A percentile compares a stretch with the other conserved stretches of the same genome.
phyloP scores from a whole-genome alignment of 768 basidiomycete species.

The Pleurotus eryngii region DNA sequence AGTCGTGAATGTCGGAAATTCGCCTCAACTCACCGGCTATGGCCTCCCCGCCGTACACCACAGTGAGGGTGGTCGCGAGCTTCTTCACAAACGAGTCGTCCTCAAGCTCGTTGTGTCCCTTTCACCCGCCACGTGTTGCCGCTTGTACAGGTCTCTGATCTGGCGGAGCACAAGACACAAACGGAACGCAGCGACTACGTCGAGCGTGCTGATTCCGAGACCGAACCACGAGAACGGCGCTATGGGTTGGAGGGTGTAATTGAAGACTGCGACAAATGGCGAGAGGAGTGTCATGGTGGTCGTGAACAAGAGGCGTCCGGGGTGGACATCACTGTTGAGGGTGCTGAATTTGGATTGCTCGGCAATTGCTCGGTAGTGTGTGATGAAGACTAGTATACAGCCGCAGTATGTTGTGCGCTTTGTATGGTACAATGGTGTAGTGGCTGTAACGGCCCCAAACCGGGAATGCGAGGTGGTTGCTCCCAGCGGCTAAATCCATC shows the following conservation, averaged over 20 bases:
- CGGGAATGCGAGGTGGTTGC: constrained; percentile 75
- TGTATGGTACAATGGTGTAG: constrained; percentile 46
- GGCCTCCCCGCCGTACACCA: constrained; percentile 81
- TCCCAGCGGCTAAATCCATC: constrained; percentile 54
- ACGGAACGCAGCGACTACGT: constrained; percentile 63
- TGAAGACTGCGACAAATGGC: constrained; percentile 49
- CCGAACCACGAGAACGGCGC: constrained; percentile 70
- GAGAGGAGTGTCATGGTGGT: constrained; percentile 30
- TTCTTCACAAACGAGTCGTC: constrained; percentile 56
- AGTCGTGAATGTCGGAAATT: no score
- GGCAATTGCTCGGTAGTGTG: background rate
- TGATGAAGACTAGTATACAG: no score
- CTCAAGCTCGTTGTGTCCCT: constrained; percentile 38
- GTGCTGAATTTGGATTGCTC: background rate
- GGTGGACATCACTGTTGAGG: background rate
- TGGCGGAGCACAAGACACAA: constrained; percentile 70
- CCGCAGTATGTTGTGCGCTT: background rate
- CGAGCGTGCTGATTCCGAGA: constrained; percentile 54
- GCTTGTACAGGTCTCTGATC: constrained; percentile 48
- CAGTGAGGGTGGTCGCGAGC: constrained; percentile 52
- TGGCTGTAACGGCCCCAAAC: constrained; percentile 80
- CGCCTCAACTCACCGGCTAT: constrained; percentile 45
- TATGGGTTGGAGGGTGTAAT: constrained; percentile 52
- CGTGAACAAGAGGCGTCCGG: constrained; percentile 7
- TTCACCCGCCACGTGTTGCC: constrained; percentile 40